Evolutionary conservation across 2,329 filamentous ascomycete genomes (phyloP).

Genomic region (Leptographium flavum): DNA sequence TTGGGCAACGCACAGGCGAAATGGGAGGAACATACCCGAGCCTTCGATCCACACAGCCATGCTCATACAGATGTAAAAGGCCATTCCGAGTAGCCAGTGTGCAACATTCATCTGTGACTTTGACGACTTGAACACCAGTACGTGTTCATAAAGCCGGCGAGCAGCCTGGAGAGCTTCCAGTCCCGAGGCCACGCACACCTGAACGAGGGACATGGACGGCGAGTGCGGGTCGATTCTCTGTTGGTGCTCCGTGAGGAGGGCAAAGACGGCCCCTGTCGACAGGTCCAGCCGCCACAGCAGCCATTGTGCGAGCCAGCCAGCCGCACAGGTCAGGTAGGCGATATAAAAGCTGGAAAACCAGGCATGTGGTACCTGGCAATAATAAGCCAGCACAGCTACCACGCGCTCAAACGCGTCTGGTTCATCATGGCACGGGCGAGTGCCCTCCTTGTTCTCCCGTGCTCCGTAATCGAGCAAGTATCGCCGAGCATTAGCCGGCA

Average conservation of each 20-base stretch:
- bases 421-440: neutral
- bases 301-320: conserved; percentile 57
- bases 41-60: conserved; percentile 78
- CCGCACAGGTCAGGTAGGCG: conserved; percentile 51
- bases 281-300: conserved; percentile 21
- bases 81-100: conserved; percentile 67
- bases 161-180: conserved; percentile 64
- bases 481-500: conserved; percentile 28
- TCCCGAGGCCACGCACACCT: conserved; percentile 52
- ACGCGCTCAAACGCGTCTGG: conserved; percentile 2
- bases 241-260: conserved; percentile 1
- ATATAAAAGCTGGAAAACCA: conserved; percentile 89
- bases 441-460: conserved; percentile 17
- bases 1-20: neutral
- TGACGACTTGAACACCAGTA: conserved; percentile 49
- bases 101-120: conserved; percentile 71
- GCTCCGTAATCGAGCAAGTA: conserved; percentile 38
- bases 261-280: conserved; percentile 2
- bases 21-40: conserved; percentile 33
- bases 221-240: conserved; percentile 5
- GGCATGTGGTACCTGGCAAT: conserved; percentile 45
- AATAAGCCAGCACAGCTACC: conserved; percentile 1
- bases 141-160: conserved; percentile 64
- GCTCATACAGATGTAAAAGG: conserved; percentile 62
- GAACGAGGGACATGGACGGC: conserved; percentile 41